A percentile compares a stretch with the other conserved stretches of the same genome.
Conservation (phyloP, 352 stramenopile species). For the Pythium phragmitis region DNA sequence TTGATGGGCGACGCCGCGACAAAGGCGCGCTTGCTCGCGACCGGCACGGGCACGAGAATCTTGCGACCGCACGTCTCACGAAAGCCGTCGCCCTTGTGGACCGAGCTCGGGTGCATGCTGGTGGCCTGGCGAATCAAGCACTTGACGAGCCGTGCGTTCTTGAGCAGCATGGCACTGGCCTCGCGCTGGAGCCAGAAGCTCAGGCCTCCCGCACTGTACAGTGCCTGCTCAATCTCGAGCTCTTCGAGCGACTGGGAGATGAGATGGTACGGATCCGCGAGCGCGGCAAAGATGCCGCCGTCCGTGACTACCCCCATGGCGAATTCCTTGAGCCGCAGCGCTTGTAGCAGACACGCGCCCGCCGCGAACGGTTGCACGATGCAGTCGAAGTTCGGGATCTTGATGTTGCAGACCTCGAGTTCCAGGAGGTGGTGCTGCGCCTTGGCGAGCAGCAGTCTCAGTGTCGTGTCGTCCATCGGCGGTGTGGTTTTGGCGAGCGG, state of each 20-base stretch:
- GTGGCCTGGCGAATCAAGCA: conserved; percentile 22
- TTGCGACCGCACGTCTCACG: conserved; percentile 12
- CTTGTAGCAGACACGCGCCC: conserved; percentile 3
- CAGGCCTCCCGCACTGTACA: conserved; percentile 19
- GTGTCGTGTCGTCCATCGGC: conserved; percentile 7
- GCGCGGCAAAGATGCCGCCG: conserved; percentile 17
- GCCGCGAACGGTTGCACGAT: conserved; percentile 7
- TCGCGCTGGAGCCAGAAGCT: conserved; percentile 24
- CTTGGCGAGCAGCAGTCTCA: conserved; percentile 17
- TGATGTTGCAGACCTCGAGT: conserved; percentile 22
- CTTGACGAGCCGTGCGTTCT: conserved; percentile 21
- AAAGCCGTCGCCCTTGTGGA: conserved; percentile 15
- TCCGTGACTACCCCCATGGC: conserved; percentile 15
- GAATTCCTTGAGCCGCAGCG: conserved; percentile 19
- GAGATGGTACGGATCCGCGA: conserved; percentile 14
- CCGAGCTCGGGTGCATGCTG: conserved; percentile 18
- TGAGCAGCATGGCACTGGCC: conserved; percentile 22
- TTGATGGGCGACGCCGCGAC: conserved; percentile 8
- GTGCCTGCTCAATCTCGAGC: conserved; percentile 21
- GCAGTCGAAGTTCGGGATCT: conserved; percentile 21
- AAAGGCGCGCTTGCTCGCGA: conserved; percentile 6
- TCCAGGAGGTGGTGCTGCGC: conserved; percentile 12
- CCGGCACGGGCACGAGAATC: conserved; percentile 13
- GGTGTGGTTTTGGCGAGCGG: conserved; percentile 7
- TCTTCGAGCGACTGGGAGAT: conserved; percentile 20